Evolutionary conservation across 331 rosid genomes (phyloP).

Genomic region (Stylosanthes scabra): DNA sequence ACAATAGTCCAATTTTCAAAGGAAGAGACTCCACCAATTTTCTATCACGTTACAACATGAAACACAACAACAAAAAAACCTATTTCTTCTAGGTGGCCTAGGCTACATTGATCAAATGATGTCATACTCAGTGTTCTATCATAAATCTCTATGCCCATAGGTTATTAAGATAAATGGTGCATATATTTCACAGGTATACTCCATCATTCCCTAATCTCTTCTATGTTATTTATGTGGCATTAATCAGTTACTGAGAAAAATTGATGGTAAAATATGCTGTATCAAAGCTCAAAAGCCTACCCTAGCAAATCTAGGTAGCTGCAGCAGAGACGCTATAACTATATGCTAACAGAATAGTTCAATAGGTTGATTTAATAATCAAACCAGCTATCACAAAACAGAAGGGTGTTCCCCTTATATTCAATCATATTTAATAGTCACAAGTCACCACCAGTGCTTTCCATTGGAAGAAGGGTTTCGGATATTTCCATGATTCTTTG

Average conservation of each 20-base stretch:
- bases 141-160: no score
- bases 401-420: background rate
- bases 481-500: constrained; percentile 8
- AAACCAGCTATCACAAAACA: background rate
- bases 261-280: constrained; percentile 3
- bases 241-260: background rate
- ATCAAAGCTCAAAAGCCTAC: constrained; percentile 21
- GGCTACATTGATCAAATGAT: no score
- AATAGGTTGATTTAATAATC: constrained; percentile 8
- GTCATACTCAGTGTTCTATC: no score
- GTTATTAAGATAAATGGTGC: background rate
- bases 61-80: no score
- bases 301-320: background rate
- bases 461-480: constrained; percentile 16
- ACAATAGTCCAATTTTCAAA: constrained; percentile 10
- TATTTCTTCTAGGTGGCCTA: no score
- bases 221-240: background rate
- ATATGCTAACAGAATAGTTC: background rate
- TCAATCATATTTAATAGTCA: background rate
- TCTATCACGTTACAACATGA: constrained; percentile 20
- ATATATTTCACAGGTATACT: constrained; percentile 5
- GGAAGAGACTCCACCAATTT: constrained; percentile 26
- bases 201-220: background rate
- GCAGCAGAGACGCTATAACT: background rate
- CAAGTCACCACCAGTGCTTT: constrained; percentile 18